Evolutionary conservation across 495 filamentous ascomycete species (phyloP).

Genomic region (Neohortaea acidophila): DNA sequence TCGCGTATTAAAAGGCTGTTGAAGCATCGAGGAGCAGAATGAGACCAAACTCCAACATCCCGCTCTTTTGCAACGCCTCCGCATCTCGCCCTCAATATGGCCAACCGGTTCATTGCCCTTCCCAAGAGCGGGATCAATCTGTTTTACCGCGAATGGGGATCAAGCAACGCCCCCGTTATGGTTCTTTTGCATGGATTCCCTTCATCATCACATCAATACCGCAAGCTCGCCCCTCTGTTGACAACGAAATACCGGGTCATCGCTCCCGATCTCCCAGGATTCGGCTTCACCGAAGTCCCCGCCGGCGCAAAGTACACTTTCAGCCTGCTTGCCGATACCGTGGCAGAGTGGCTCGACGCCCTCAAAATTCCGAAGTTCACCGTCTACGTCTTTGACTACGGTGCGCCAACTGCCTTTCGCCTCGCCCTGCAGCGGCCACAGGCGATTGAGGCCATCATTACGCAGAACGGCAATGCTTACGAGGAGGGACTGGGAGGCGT

Average conservation of each 20-base stretch:
- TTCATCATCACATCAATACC: slow-evolving; percentile 46
- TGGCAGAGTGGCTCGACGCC: slow-evolving; percentile 33
- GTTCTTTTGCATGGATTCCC: slow-evolving; percentile 53
- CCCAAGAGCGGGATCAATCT: slow-evolving; percentile 34
- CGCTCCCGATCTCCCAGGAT: slow-evolving; percentile 48
- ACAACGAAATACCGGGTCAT: slow-evolving; percentile 37
- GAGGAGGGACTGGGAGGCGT: slow-evolving; percentile 42
- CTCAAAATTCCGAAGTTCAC: slow-evolving; percentile 35
- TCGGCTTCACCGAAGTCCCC: slow-evolving; percentile 41
- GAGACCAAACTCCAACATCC: too few relatives aligned
- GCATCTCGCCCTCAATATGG: too few relatives aligned
- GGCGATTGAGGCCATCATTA: slow-evolving; percentile 38
- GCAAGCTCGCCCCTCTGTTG: slow-evolving; percentile 45
- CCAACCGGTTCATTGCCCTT: too few relatives aligned
- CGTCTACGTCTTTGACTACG: slow-evolving; percentile 56
- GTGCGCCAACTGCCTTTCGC: slow-evolving; percentile 41
- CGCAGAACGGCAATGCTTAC: slow-evolving; percentile 53
- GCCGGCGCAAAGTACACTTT: slow-evolving; percentile 34
- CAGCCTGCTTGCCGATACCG: slow-evolving; percentile 32
- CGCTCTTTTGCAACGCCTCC: too few relatives aligned
- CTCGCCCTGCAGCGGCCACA: slow-evolving; percentile 36
- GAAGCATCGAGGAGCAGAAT: too few relatives aligned
- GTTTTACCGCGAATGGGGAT: slow-evolving; percentile 41
- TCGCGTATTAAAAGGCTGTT: too few relatives aligned
- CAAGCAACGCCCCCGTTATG: slow-evolving; percentile 32